Evolutionary conservation across 352 stramenopile species (phyloP).

Genomic region (Phytophthora fragariae): DNA sequence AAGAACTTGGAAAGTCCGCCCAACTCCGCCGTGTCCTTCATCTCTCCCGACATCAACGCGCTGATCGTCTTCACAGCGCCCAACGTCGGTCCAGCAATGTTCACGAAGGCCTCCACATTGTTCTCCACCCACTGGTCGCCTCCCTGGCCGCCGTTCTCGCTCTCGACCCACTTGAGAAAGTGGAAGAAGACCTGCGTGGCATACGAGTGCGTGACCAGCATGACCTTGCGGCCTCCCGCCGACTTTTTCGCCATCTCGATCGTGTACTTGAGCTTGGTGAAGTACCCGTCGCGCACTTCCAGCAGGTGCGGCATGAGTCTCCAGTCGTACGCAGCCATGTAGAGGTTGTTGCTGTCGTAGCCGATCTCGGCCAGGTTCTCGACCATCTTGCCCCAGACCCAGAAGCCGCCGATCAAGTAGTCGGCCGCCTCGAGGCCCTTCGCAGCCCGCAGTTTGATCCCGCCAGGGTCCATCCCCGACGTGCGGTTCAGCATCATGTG

Average conservation of each 20-base stretch:
- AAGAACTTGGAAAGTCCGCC: conserved; percentile 89
- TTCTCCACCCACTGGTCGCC: conserved; percentile 94
- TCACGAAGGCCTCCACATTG: conserved; percentile 92
- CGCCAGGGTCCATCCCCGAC: conserved; percentile 91
- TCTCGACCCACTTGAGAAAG: conserved; percentile 96
- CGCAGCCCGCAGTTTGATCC: conserved; percentile 80
- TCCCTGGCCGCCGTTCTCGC: conserved; percentile 79
- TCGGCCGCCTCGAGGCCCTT: conserved; percentile 93
- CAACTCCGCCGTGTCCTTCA: conserved; percentile 94
- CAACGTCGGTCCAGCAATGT: conserved; percentile 94
- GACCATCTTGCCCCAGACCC: conserved; percentile 95
- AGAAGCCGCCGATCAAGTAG: conserved; percentile 95
- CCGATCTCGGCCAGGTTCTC: conserved; percentile 92
- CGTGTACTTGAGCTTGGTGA: conserved; percentile 94
- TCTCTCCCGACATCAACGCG: conserved; percentile 94
- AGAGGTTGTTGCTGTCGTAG: conserved; percentile 93
- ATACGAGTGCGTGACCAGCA: conserved; percentile 95
- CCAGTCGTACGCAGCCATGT: conserved; percentile 91
- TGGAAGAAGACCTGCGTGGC: conserved; percentile 93
- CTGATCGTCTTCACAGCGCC: conserved; percentile 94
- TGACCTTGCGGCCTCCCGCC: conserved; percentile 84
- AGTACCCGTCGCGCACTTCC: conserved; percentile 86
- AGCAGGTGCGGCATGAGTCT: conserved; percentile 75
- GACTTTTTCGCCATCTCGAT: conserved; percentile 91
- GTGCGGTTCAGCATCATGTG: conserved; percentile 93